Evolutionary conservation across 2,329 filamentous ascomycete genomes (phyloP), one percentile per base, ranked within the genome.

Genomic region (Aspergillus sclerotialis): DNA sequence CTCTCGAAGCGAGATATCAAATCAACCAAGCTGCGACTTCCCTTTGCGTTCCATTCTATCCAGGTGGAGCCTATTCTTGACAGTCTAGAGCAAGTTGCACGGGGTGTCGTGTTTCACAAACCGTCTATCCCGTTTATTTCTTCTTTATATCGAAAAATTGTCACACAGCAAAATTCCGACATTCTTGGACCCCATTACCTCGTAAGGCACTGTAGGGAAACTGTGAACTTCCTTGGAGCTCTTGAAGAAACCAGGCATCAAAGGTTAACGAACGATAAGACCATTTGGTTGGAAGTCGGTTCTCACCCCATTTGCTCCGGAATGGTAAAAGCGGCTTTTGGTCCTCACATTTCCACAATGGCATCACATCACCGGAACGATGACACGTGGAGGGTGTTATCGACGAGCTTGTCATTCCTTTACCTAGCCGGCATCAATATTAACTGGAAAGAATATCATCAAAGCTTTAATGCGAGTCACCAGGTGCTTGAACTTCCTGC

Each of bases 251-350:
- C 58, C 4, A 49, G 56, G 21, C 54, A 56, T 6, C 38, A 44
- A 4, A 50, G 46, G 43, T 57, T 74, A 15, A 78, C 84, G 39
- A 73, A 81, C 42, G 78, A 80, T 46, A 79, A 80, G 65, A 82
- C 80, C 11, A 69, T 81, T 19, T 85, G 78, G 76, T 67, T 87
- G 39, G 82, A 87, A 72, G 48, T 73, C 37, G 70, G 70, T 5
- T 67, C 69, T 2, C 64, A 71, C 37, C 63, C 69, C 0, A 55
- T 70, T 12, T 68, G 64, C 39, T 59, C 61, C 2, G 61, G 60
- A 28, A 65, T 72, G 57, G 54, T 71, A 18, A 64, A 64, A 33
- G 52, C 78, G 13, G 77, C 77, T 2, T 73, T 84, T 38, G 77
- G 65, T 6, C 65, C 71, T 72, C 75, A 35, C 66, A 74, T 38